phyloP scores from a whole-genome alignment of 352 stramenopile species.

The Globisporangium spinosum region DNA sequence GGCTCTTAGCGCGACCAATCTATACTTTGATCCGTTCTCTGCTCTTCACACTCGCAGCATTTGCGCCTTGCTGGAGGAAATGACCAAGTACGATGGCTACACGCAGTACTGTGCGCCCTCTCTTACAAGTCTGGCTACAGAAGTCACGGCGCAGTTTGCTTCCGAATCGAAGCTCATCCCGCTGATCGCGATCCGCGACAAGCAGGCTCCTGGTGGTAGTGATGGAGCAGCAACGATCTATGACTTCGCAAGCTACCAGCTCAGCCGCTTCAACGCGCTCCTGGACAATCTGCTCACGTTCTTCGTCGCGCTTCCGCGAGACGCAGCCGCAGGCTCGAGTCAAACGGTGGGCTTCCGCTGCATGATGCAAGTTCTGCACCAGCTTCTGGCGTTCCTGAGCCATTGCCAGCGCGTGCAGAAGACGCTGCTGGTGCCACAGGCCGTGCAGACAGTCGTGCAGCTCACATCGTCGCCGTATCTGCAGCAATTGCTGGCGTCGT shows the following conservation, averaged over 20 bases:
- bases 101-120: conserved; percentile 23
- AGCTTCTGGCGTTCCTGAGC: conserved; percentile 54
- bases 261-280: conserved; percentile 50
- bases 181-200: conserved; percentile 36
- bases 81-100: conserved; percentile 29
- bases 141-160: conserved; percentile 29
- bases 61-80: conserved; percentile 46
- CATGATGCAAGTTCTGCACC: conserved; percentile 60
- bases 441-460: conserved; percentile 40
- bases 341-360: conserved; percentile 42
- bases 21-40: conserved; percentile 61
- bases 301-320: conserved; percentile 50
- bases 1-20: conserved; percentile 26
- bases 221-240: conserved; percentile 9
- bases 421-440: conserved; percentile 32
- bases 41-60: conserved; percentile 52
- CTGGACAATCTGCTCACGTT: conserved; percentile 64
- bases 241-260: conserved; percentile 34
- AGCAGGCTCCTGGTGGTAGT: conserved; percentile 5
- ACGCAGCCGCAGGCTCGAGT: conserved; percentile 9
- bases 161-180: conserved; percentile 38
- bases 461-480: conserved; percentile 64
- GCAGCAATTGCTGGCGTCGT: conserved; percentile 44
- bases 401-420: conserved; percentile 38
- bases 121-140: conserved; percentile 28